phyloP scores from a whole-genome alignment of 805 yeast species.

The Candida suzukii region DNA sequence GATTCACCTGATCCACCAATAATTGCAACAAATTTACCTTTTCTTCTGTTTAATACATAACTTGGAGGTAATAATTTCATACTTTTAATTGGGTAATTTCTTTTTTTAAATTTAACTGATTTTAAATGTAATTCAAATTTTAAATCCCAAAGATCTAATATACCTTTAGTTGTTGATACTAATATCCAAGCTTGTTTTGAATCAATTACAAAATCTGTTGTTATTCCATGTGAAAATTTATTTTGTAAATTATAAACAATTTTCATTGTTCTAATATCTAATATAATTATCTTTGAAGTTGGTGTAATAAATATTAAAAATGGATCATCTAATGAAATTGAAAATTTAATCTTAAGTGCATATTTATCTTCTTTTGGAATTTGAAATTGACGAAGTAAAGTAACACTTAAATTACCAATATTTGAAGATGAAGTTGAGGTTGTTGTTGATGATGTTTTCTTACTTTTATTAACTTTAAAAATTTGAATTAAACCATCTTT shows the following conservation, averaged over 20 bases:
- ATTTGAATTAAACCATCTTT: conserved; percentile 38
- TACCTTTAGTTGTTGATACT: conserved; percentile 70
- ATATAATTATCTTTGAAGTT: conserved; percentile 37
- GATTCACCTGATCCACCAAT: conserved; percentile 60
- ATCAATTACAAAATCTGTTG: conserved; percentile 54
- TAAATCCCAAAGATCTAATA: conserved; percentile 75
- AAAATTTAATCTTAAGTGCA: conserved; percentile 37
- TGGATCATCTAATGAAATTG: conserved; percentile 31
- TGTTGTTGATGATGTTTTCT: conserved; percentile 5
- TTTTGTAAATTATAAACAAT: conserved; percentile 35
- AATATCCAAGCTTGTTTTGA: conserved; percentile 52
- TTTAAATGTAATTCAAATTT: conserved; percentile 56
- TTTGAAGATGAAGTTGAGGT: background rate
- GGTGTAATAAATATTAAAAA: conserved; percentile 47
- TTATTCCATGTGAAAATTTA: conserved; percentile 59
- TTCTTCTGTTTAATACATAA: conserved; percentile 25
- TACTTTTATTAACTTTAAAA: conserved; percentile 29
- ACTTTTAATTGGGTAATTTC: conserved; percentile 38
- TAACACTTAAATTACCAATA: conserved; percentile 5
- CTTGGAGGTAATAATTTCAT: conserved; percentile 37
- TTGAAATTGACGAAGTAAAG: conserved; percentile 33
- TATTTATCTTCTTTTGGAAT: conserved; percentile 29
- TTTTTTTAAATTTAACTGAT: conserved; percentile 48
- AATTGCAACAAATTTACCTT: conserved; percentile 43
- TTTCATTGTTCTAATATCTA: conserved; percentile 56